Conservation (phyloP, 1,139 yeast species). For the Taiozyma sp. region DNA sequence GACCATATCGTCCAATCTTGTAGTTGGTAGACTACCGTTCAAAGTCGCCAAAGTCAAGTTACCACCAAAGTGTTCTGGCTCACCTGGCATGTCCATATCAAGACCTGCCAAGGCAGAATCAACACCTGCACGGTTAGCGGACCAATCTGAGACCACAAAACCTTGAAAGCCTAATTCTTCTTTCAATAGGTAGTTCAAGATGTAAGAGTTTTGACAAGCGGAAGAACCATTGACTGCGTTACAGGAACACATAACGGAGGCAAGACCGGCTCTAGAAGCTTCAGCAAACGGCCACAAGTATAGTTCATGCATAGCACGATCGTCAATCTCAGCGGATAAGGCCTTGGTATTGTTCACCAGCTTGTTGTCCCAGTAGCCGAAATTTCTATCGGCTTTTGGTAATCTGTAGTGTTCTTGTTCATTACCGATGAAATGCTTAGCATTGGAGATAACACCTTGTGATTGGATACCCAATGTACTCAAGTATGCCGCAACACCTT, state of each 20-base stretch:
- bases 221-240: constrained; percentile 51
- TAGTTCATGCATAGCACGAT: constrained; percentile 56
- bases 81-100: constrained; percentile 66
- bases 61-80: constrained; percentile 50
- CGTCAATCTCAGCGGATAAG: constrained; percentile 49
- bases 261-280: constrained; percentile 52
- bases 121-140: constrained; percentile 52
- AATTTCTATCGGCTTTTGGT: constrained; percentile 17
- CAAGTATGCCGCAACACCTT: constrained; percentile 48
- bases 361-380: not conserved
- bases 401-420: constrained; percentile 61
- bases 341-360: constrained; percentile 22
- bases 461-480: constrained; percentile 52
- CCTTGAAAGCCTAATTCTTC: constrained; percentile 63
- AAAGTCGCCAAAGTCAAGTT: constrained; percentile 47
- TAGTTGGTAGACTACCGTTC: constrained; percentile 47
- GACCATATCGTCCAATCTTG: constrained; percentile 56
- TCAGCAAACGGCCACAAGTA: constrained; percentile 67
- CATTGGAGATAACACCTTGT: constrained; percentile 49
- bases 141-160: constrained; percentile 60
- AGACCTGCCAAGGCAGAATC: constrained; percentile 51
- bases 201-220: constrained; percentile 55
- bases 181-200: constrained; percentile 47
- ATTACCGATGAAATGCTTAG: constrained; percentile 50
- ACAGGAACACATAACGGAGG: constrained; percentile 57